A percentile compares a stretch with the other conserved stretches of the same genome.
phyloP scores from a whole-genome alignment of 1,139 yeast genomes.

The Kluyveromyces sp. region DNA sequence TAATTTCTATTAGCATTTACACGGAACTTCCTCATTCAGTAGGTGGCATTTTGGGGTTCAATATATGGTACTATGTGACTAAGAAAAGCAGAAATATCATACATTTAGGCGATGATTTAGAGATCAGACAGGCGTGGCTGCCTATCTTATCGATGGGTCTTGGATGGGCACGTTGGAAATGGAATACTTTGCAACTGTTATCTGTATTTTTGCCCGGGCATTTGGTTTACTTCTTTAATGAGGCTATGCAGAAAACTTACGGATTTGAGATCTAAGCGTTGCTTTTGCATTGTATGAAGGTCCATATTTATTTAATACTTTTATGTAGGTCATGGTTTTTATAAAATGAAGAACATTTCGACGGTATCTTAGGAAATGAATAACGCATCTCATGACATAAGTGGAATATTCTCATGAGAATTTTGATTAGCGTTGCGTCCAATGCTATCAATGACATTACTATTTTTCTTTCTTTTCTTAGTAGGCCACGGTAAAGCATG shows the following conservation, averaged over 20 bases:
- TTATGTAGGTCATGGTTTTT: not conserved
- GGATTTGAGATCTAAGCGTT: slow-evolving; percentile 7
- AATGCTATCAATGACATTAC: too few species aligned
- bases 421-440: too few species aligned
- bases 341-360: not conserved
- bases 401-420: slow-evolving; percentile 3
- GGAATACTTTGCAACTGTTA: slow-evolving; percentile 16
- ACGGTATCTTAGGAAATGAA: too few species aligned
- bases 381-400: slow-evolving; percentile 3
- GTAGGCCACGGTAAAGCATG: slow-evolving; percentile 22
- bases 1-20: slow-evolving; percentile 17
- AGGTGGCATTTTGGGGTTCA: slow-evolving; percentile 22
- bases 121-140: slow-evolving; percentile 4
- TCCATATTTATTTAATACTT: not conserved
- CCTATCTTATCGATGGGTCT: slow-evolving; percentile 19
- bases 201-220: slow-evolving; percentile 28
- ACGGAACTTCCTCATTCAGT: slow-evolving; percentile 24
- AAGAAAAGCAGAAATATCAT: slow-evolving; percentile 15
- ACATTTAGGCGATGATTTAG: not conserved
- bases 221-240: slow-evolving; percentile 22
- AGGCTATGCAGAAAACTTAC: slow-evolving; percentile 20
- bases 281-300: not conserved
- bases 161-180: slow-evolving; percentile 15
- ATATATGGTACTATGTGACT: slow-evolving; percentile 22
- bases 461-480: slow-evolving; percentile 7